A percentile compares a stretch with the other conserved stretches of the same genome.
Evolutionary conservation across 1,139 yeast species (phyloP).

Genomic region (Debaryomyces sp.): DNA sequence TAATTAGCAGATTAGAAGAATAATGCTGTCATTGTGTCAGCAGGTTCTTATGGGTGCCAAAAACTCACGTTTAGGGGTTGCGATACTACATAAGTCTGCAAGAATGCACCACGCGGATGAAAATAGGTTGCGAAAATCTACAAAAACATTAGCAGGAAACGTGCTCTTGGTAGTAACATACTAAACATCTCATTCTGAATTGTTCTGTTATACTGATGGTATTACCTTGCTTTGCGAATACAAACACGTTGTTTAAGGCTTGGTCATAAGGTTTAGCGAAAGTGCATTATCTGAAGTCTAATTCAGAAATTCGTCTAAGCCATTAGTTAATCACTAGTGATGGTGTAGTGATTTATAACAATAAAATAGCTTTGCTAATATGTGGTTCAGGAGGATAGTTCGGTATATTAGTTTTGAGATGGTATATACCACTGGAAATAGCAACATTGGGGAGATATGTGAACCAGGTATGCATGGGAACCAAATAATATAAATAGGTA

Average conservation of each 20-base stretch:
- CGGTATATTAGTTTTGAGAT: not conserved
- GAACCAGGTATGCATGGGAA: not conserved
- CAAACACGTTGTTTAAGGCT: conserved; percentile 3
- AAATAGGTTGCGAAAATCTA: conserved; percentile 7
- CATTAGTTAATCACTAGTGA: not conserved
- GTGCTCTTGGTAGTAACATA: not conserved
- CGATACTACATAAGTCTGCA: not conserved
- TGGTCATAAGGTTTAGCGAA: not conserved
- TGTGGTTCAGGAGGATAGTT: not conserved
- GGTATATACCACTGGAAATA: not conserved
- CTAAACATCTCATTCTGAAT: not conserved
- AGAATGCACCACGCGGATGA: not conserved
- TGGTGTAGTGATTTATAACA: not conserved
- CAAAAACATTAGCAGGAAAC: not conserved
- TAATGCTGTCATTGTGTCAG: not conserved
- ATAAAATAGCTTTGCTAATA: not conserved
- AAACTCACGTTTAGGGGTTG: not conserved
- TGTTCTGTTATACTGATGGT: not conserved
- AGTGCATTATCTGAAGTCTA: not conserved
- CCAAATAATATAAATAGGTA: conserved; percentile 1
- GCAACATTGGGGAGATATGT: not conserved
- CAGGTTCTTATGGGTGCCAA: not conserved
- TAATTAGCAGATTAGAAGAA: not conserved
- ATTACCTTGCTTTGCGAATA: not conserved
- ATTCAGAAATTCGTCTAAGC: not conserved